Evolutionary conservation across 129 eudicot species (phyloP).

Genomic region (Lactuca sativa): DNA sequence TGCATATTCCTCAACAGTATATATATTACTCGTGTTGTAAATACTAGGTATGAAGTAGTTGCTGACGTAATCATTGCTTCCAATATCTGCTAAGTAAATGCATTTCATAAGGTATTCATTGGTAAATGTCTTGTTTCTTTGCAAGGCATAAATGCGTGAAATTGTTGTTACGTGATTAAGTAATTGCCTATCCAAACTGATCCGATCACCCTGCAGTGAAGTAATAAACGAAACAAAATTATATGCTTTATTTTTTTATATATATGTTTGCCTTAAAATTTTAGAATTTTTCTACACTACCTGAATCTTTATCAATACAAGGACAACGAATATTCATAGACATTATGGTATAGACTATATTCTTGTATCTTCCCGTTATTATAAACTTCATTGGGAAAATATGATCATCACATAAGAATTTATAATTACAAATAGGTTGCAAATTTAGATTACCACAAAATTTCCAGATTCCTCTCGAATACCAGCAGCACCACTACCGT

Average conservation of each 20-base stretch:
- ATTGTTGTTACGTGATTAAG: slow-evolving; percentile 31
- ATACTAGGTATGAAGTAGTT: slow-evolving; percentile 44
- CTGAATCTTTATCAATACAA: too few species aligned
- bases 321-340: too few species aligned
- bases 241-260: too few species aligned
- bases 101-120: slow-evolving; percentile 37
- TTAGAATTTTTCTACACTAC: too few species aligned
- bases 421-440: background rate
- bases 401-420: too few species aligned
- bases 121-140: slow-evolving; percentile 24
- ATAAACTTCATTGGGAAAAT: too few species aligned
- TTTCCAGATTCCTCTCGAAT: slow-evolving; percentile 38
- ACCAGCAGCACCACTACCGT: slow-evolving; percentile 46
- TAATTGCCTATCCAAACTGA: slow-evolving; percentile 36
- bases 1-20: slow-evolving; percentile 38
- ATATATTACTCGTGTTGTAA: slow-evolving; percentile 26
- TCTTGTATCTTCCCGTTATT: too few species aligned
- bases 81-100: slow-evolving; percentile 43
- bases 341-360: too few species aligned
- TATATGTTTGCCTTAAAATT: too few species aligned
- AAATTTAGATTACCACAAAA: slow-evolving; percentile 30
- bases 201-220: slow-evolving; percentile 36
- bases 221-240: background rate
- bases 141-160: slow-evolving; percentile 13
- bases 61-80: slow-evolving; percentile 56